Evolutionary conservation across 2,329 filamentous ascomycete species (phyloP).

Genomic region (Zymoseptoria tritici): DNA sequence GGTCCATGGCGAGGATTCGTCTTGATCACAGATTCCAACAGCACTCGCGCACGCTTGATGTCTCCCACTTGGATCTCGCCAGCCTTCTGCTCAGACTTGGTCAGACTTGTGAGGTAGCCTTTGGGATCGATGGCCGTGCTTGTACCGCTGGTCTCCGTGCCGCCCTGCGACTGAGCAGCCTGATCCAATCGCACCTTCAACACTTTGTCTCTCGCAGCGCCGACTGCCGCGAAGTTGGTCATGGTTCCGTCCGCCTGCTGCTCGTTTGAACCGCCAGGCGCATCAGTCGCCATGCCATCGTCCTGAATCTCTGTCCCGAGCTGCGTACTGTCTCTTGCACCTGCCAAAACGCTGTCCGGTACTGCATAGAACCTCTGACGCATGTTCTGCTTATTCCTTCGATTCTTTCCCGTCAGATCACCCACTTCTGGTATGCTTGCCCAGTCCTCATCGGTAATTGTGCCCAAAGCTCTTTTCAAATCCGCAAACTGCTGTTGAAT

Average conservation of each 20-base stretch:
- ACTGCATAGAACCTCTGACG: conserved; percentile 88
- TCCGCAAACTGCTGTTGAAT: conserved; percentile 98
- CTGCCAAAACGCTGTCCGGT: conserved; percentile 87
- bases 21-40: conserved; percentile 94
- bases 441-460: conserved; percentile 93
- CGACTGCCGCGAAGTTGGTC: conserved; percentile 97
- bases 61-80: conserved; percentile 83
- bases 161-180: conserved; percentile 62
- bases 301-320: conserved; percentile 84
- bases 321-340: conserved; percentile 71
- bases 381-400: conserved; percentile 73
- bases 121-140: conserved; percentile 89
- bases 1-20: conserved; percentile 92
- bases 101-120: conserved; percentile 88
- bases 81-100: conserved; percentile 70
- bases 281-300: conserved; percentile 49
- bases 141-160: conserved; percentile 65
- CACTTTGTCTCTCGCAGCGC: conserved; percentile 91
- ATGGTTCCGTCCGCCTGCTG: conserved; percentile 71
- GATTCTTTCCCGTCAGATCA: conserved; percentile 90
- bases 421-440: conserved; percentile 91
- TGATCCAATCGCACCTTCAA: conserved; percentile 90
- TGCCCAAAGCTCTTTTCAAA: conserved; percentile 79
- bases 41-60: conserved; percentile 82
- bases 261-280: conserved; percentile 28